Conservation (phyloP, 805 yeast species). For the Scheffersomyces stipitis region DNA sequence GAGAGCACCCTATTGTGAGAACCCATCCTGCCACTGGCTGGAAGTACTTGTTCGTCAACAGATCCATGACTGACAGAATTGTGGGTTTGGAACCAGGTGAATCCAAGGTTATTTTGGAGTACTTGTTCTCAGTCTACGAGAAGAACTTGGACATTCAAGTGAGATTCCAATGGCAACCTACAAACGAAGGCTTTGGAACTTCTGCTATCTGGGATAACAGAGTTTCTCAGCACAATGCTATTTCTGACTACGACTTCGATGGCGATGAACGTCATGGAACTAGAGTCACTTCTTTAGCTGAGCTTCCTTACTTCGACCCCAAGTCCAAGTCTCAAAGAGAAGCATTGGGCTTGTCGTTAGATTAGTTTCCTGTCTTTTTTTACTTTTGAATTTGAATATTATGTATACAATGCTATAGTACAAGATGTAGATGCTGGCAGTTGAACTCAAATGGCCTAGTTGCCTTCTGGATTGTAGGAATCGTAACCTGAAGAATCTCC, state of each 20-base stretch:
- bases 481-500: background rate
- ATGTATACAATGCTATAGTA: too few relatives aligned
- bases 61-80: slow-evolving; percentile 50
- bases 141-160: slow-evolving; percentile 56
- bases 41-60: slow-evolving; percentile 57
- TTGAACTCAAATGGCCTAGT: too few relatives aligned
- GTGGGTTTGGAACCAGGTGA: slow-evolving; percentile 54
- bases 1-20: slow-evolving; percentile 61
- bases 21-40: slow-evolving; percentile 67
- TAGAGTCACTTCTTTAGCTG: slow-evolving; percentile 51
- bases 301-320: slow-evolving; percentile 50
- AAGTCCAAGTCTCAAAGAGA: slow-evolving; percentile 52
- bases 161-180: slow-evolving; percentile 50
- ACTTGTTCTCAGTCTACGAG: slow-evolving; percentile 47
- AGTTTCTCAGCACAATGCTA: slow-evolving; percentile 11
- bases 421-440: too few relatives aligned
- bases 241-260: slow-evolving; percentile 18
- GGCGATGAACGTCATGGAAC: slow-evolving; percentile 13
- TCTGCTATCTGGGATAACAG: slow-evolving; percentile 14
- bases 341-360: slow-evolving; percentile 39
- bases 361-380: too few relatives aligned
- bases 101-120: slow-evolving; percentile 46
- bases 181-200: slow-evolving; percentile 44
- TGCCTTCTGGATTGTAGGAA: too few relatives aligned
- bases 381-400: too few relatives aligned